Evolutionary conservation across 345 rosid genomes (phyloP), one percentile per base, ranked within the genome.

Genomic region (Melastoma malabathricum): DNA sequence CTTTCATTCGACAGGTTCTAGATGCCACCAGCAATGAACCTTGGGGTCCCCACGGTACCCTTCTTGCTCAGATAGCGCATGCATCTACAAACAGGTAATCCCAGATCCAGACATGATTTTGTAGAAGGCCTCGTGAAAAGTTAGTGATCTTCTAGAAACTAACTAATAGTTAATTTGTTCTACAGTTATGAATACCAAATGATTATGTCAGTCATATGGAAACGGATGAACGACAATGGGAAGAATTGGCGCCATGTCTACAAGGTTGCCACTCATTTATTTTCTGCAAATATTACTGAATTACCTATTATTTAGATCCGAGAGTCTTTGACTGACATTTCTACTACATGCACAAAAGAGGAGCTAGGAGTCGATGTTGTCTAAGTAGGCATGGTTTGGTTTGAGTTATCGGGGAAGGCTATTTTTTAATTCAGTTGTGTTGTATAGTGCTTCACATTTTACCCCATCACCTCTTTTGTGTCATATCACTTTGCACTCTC

Each of bases 241-340:
- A 90, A 86, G 72, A 90, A 90, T 60, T 90, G 98, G 98, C 81
- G 94, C 38, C 98, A 90, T 73, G 98, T 90, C 56, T 90, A 78
- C 66, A 90, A 90, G 83, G 98, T 83, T 47, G 66, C 3, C 51
- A 47, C 47, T 29, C 52, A n/a, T 60, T 58, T 27, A 34, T 18
- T 18, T 50, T 44, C 10, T 12, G 47, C 60, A 25, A 2, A 43
- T 61, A 38, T 52, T 48, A 31, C 49, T 50, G 10, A 23, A 22
- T 6, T 44, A 18, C 29, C 18, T 4, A 43, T 48, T 47, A 6
- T 34, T 56, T 27, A 14, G 27, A 14, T 34, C 5, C 16, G 14
- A 2, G 1, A 6, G 41, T 17, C 55, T 51, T 31, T 13, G 10
- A 16, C 8, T 1, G 55, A 10, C 44, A 17, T 19, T 51, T 58